Evolutionary conservation across 164 flowering plant genomes (phyloP).

Genomic region (Vitis amurensis): DNA sequence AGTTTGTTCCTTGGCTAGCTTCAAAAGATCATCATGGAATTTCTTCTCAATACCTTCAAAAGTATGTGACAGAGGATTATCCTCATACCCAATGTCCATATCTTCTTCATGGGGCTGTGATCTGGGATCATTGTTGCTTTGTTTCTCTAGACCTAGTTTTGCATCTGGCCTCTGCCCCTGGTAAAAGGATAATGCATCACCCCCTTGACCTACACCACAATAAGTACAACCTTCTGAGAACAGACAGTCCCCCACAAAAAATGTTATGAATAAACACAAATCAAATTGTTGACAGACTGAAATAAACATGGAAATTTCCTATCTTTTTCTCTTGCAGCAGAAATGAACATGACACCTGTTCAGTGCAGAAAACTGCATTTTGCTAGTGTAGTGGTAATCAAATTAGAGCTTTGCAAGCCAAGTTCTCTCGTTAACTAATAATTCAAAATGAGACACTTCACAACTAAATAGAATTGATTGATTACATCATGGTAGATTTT

Average conservation of each 20-base stretch:
- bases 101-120: constrained; percentile 45
- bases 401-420: no score
- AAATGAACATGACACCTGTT: no score
- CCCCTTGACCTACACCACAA: constrained; percentile 47
- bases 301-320: background rate
- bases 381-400: no score
- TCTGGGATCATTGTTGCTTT: constrained; percentile 40
- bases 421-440: no score
- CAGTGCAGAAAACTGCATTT: no score
- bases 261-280: background rate
- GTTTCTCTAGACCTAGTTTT: constrained; percentile 39
- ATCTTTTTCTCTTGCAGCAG: no score
- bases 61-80: constrained; percentile 30
- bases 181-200: constrained; percentile 40
- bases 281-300: background rate
- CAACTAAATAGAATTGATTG: no score
- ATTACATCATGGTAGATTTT: no score
- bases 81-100: constrained; percentile 58
- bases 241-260: background rate
- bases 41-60: constrained; percentile 63
- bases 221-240: background rate
- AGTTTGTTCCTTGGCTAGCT: constrained; percentile 56
- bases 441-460: no score
- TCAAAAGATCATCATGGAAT: constrained; percentile 56
- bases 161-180: constrained; percentile 47